Conservation (phyloP, 2,329 filamentous ascomycete species). For the Scedosporium apiospermum region DNA sequence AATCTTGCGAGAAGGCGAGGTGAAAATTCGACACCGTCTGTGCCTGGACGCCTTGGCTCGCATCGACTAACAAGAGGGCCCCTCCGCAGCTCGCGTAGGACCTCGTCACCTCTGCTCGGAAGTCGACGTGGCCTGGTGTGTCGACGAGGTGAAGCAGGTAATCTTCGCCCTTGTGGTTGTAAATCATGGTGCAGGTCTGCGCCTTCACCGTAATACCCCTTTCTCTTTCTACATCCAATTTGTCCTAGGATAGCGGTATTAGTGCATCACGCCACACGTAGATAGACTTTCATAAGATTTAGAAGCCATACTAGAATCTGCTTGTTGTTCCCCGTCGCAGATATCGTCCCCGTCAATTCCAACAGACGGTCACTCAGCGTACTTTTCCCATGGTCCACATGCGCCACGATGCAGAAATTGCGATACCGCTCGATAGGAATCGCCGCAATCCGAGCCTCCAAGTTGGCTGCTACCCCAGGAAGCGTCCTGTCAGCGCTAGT, state of each 20-base stretch:
- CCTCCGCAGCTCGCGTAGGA: slow-evolving; percentile 96
- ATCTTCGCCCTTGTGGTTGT: slow-evolving; percentile 74
- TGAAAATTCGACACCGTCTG: slow-evolving; percentile 99
- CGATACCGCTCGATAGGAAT: slow-evolving; percentile 74
- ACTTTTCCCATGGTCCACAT: slow-evolving; percentile 98
- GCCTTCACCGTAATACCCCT: slow-evolving; percentile 97
- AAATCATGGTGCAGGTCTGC: slow-evolving; percentile 97
- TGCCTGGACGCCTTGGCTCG: slow-evolving; percentile 91
- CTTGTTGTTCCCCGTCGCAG: slow-evolving; percentile 72
- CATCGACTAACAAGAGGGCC: slow-evolving; percentile 85
- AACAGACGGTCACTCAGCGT: slow-evolving; percentile 88
- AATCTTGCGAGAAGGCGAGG: slow-evolving; percentile 83
- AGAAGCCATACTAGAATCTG: slow-evolving; percentile 58
- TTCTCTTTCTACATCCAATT: slow-evolving; percentile 92
- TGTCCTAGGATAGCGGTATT: slow-evolving; percentile 44
- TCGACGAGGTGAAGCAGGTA: slow-evolving; percentile 94
- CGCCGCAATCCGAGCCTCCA: slow-evolving; percentile 46
- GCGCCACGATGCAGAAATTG: slow-evolving; percentile 98
- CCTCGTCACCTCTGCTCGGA: slow-evolving; percentile 87
- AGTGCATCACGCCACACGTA: background rate
- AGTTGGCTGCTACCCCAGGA: background rate
- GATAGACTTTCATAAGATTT: background rate
- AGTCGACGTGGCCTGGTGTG: slow-evolving; percentile 96
- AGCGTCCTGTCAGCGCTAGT: background rate
- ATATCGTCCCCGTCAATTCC: slow-evolving; percentile 89